Base-by-base conservation (phyloP, 306 rosid genomes). In the Oemleria cerasiformis region DNA sequence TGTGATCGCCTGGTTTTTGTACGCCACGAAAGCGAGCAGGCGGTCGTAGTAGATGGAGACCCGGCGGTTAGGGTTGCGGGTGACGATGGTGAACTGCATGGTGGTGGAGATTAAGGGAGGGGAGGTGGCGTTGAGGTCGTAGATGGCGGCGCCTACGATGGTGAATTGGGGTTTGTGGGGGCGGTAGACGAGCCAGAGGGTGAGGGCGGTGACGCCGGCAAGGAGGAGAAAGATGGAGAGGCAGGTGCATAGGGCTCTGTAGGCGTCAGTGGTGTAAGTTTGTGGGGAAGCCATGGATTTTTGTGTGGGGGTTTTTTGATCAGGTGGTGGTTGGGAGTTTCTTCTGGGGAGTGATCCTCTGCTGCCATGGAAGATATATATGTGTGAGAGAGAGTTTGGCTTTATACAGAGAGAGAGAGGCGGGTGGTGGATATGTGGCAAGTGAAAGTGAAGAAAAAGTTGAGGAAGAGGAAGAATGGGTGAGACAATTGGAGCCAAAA, bases 131-230 rank as follows among this genome's bases (percentile, higher is more conserved):
- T 92, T 92, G 83, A 92, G 87, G 44, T 82, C 83, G 64, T 84
- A 92, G 60, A 90, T 40, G 45, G 96, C 81, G 14, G 88, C 94
- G 0, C 84, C 81, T 48, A 82, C 67, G n/a, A 94, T 84, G 7
- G 67, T 70, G 86, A 94, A 84, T 12, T 57, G 81, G 0, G 98
- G 98, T 19, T 85, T 82, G 60, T 81, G 49, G 39, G 97, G 96
- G 6, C 87, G 91, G 84, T 92, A 92, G 70, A 92, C 87, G 5
- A 94, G 91, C 97, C 97, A 92, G 17, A 90, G 78, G 23, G 82
- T 65, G 36, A 90, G 87, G 66, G 71, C 45, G 7, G 82, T 79
- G 81, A 76, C 73, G 61, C 97, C 93, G 9, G 72, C 72, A 34
- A 90, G 0, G 54, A 90, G 84, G 80, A 92, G 83, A 73, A 88